Conservation (phyloP, 1,284 basidiomycete species). For the Rhizopogon parksii region DNA sequence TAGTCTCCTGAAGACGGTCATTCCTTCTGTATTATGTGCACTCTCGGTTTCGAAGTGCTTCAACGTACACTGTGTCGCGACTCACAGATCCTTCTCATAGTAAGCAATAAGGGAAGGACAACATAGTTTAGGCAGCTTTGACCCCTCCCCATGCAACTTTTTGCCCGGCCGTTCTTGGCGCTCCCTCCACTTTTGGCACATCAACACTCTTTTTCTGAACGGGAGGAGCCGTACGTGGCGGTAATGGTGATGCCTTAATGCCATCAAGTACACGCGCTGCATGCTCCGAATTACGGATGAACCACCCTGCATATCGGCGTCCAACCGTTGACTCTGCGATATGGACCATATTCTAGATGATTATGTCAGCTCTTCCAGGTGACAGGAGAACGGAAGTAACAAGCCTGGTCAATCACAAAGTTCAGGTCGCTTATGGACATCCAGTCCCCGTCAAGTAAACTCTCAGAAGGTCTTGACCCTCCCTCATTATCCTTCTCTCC, state of each 20-base stretch:
- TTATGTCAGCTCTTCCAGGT: neutral
- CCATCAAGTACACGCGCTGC: slow-evolving; percentile 80
- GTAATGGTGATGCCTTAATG: slow-evolving; percentile 64
- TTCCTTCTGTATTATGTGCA: too few relatives aligned
- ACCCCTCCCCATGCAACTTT: slow-evolving; percentile 59
- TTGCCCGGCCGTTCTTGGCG: slow-evolving; percentile 24
- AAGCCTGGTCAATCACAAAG: slow-evolving; percentile 88
- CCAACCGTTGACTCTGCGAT: slow-evolving; percentile 93
- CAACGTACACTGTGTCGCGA: neutral
- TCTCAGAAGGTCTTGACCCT: slow-evolving; percentile 35
- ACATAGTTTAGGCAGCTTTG: slow-evolving; percentile 27
- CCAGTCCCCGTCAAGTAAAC: slow-evolving; percentile 80
- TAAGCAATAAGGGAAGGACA: neutral
- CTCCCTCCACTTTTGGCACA: slow-evolving; percentile 14
- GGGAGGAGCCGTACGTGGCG: slow-evolving; percentile 22
- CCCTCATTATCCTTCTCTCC: slow-evolving; percentile 11
- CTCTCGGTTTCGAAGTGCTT: too few relatives aligned
- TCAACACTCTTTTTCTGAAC: slow-evolving; percentile 17
- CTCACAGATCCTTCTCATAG: too few relatives aligned
- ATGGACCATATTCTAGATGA: slow-evolving; percentile 81
- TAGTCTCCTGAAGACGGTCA: too few relatives aligned
- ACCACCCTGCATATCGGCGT: slow-evolving; percentile 91
- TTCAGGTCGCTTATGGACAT: slow-evolving; percentile 91
- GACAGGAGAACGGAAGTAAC: slow-evolving; percentile 20
- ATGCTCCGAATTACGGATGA: slow-evolving; percentile 91